Conservation (phyloP, 2,329 filamentous ascomycete genomes). For the Phaeosphaeriaceae sp. region DNA sequence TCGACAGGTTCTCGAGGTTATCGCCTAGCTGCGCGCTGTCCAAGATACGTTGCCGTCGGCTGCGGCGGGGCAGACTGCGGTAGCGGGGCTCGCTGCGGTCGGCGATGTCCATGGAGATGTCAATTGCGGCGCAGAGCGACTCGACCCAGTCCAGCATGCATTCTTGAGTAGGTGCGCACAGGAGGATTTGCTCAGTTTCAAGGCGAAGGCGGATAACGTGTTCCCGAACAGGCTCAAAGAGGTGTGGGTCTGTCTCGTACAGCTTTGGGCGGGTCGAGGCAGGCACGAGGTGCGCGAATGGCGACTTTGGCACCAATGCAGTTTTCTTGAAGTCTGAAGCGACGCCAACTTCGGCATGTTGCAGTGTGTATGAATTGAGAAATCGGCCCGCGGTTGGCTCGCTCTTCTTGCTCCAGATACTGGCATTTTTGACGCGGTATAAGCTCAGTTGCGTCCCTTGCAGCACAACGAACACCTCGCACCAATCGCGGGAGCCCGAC, state of each 20-base stretch:
- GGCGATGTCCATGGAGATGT: slow-evolving; percentile 76
- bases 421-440: slow-evolving; percentile 66
- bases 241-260: slow-evolving; percentile 55
- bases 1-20: slow-evolving; percentile 41
- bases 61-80: slow-evolving; percentile 55
- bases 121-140: slow-evolving; percentile 71
- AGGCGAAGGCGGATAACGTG: slow-evolving; percentile 75
- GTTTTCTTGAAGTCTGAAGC: slow-evolving; percentile 74
- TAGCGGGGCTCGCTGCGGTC: slow-evolving; percentile 63
- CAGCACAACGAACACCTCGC: slow-evolving; percentile 67
- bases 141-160: slow-evolving; percentile 74
- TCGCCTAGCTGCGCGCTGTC: slow-evolving; percentile 38
- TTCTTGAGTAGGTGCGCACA: slow-evolving; percentile 70
- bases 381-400: slow-evolving; percentile 63
- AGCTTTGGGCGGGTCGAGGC: slow-evolving; percentile 46
- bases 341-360: slow-evolving; percentile 77
- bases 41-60: slow-evolving; percentile 46
- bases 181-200: slow-evolving; percentile 76
- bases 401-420: slow-evolving; percentile 54
- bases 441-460: slow-evolving; percentile 73
- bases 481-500: slow-evolving; percentile 69
- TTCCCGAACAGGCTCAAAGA: slow-evolving; percentile 55
- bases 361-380: slow-evolving; percentile 72
- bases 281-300: slow-evolving; percentile 56
- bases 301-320: slow-evolving; percentile 51